Evolutionary conservation across 768 basidiomycete species (phyloP), one percentile per base, ranked within the genome.

Genomic region (Tephrocybe rancida): DNA sequence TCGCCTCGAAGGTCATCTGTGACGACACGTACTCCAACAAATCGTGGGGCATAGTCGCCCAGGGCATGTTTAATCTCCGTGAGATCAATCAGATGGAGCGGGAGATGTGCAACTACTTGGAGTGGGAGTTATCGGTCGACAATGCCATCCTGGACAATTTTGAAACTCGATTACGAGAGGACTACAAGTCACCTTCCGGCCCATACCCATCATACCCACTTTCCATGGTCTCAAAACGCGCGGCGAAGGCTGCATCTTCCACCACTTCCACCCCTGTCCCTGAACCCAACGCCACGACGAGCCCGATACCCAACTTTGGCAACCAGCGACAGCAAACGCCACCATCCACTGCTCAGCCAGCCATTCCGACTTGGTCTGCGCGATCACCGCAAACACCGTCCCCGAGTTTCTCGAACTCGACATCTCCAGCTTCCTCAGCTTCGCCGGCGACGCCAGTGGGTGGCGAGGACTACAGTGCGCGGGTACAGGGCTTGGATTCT

Each of bases 71-170:
- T 62, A 79, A 77, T 3, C 73, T 95, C 6, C 81, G 89, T 42
- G 94, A 95, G 78, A 88, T 97, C 64, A 97, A 97, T 70, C 93
- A 95, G 77, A 95, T 95, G 93, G 94, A 95, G 74, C 76, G 92
- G 21, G 93, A 95, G 71, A 94, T 97, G 87, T 93, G 81, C 63
- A 77, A 83, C 14, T 98, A 98, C 64, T 75, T 99, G 39, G 95
- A 96, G 67, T 98, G 94, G 95, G 88, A 91, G 64, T 75, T 92
- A 6, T 89, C 85, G 38, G 86, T 91, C 47, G 88, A 90, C 47
- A 81, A 85, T 0, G 64, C 74, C 0, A 84, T 84, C 0, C 71
- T 92, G 0, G 57, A 63, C 3, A 83, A 80, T 34, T 91, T 91
- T 62, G 85, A 90, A 61, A 62, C 64, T 0, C 80, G 80, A 63